Evolutionary conservation across 257 asterid species (phyloP), one percentile per base, ranked within the genome.

Genomic region (Verbena officinalis): DNA sequence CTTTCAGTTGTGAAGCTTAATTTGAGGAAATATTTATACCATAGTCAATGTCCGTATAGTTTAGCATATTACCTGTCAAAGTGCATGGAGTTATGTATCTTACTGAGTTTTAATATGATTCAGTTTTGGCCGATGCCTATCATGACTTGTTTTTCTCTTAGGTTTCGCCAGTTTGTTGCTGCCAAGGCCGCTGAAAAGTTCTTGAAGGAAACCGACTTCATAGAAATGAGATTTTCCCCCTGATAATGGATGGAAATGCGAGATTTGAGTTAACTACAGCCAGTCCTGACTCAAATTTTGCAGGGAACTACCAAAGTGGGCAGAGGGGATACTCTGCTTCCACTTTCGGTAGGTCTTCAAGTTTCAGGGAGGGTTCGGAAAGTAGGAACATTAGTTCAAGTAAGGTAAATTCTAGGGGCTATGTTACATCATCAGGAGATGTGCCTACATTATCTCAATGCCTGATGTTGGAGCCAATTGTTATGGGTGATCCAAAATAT

Each of bases 331-430:
- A 80, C 81, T 22, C 86, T 66, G 88, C 84, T 64, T 80, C 90
- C 60, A 59, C 72, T 59, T 62, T 88, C 69, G 95, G 84, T 34
- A 81, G 90, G 74, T 77, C 95, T 39, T 81, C 90, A 66, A 93
- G 97, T 84, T 89, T 87, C 79, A 80, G 94, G 65, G 97, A 93
- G 70, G 75, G 82, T 73, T 76, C 84, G 57, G 96, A 87, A 46
- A 80, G 75, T 46, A 81, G 95, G 70, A 67, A 73, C 39, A 73
- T 77, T 70, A 78, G 84, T 70, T 78, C 87, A 49, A 91, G 83
- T 30, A 90, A 84, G 80, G 78, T 80, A 61, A 80, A 83, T 71
- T 80, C 89, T 53, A 77, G 92, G 69, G 89, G 79, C 27, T 69
- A 65, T 78, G 81, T 78, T 60, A 55, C 82, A 65, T 69, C 78